A percentile compares a stretch with the other conserved stretches of the same genome.
Evolutionary conservation across 1,284 basidiomycete genomes (phyloP).

Genomic region (Boletus semigastroideus): DNA sequence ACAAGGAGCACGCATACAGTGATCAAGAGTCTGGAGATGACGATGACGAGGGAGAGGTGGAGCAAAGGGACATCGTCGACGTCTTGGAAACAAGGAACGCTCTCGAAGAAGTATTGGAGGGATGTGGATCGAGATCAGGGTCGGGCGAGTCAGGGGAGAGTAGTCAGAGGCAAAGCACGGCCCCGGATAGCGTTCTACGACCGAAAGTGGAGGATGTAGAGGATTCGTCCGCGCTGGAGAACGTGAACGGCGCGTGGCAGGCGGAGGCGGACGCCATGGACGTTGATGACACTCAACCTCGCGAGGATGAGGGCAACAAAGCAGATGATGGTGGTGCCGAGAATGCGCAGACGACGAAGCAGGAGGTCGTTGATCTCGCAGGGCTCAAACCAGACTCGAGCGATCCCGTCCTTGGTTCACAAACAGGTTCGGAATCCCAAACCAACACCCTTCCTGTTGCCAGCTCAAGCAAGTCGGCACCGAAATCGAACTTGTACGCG

Average conservation of each 20-base stretch:
- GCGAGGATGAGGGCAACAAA: constrained; percentile 32
- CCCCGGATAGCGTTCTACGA: constrained; percentile 36
- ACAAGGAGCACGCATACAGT: constrained; percentile 35
- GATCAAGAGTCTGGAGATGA: constrained; percentile 55
- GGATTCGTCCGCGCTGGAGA: constrained; percentile 47
- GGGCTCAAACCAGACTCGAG: constrained; percentile 42
- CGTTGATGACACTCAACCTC: constrained; percentile 29
- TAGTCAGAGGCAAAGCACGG: constrained; percentile 31
- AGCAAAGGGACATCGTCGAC: constrained; percentile 55
- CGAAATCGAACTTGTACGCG: constrained; percentile 47
- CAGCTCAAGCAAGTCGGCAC: constrained; percentile 35
- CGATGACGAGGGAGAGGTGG: constrained; percentile 62
- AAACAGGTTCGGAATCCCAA: constrained; percentile 38
- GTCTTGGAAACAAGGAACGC: constrained; percentile 48
- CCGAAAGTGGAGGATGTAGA: constrained; percentile 68
- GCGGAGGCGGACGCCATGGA: constrained; percentile 35
- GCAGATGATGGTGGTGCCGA: constrained; percentile 35
- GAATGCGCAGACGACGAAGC: constrained; percentile 18
- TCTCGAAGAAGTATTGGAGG: constrained; percentile 54
- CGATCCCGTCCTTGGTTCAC: constrained; percentile 52
- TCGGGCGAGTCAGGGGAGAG: constrained; percentile 33
- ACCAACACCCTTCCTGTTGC: constrained; percentile 27
- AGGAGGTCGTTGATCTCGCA: constrained; percentile 23
- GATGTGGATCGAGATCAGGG: constrained; percentile 28
- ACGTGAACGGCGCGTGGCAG: constrained; percentile 27